Percentiles rank a stretch among this genome's conserved stretches.
These are phyloP conservation scores for Mycena maculata DNA, from an alignment of 768 basidiomycete genomes.

Conservation along the genomic window DNA sequence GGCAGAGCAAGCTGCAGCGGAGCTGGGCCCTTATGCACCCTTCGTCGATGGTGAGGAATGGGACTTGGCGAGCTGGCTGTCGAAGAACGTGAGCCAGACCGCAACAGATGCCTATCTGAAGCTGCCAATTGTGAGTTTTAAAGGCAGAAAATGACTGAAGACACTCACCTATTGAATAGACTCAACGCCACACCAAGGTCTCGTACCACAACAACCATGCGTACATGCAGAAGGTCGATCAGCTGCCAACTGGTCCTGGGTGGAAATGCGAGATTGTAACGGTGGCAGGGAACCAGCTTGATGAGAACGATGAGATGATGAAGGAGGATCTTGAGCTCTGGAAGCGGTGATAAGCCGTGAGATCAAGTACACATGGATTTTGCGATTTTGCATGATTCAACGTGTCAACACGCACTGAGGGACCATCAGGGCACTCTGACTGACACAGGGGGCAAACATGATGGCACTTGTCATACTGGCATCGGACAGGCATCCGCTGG, in stretches of 20 bases:
- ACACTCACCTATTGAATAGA: constrained; percentile 14
- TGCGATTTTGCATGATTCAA: no score
- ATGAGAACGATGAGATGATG: constrained; percentile 21
- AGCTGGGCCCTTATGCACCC: not conserved
- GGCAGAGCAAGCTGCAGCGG: not conserved
- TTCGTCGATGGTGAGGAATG: constrained; percentile 24
- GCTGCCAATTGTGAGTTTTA: not conserved
- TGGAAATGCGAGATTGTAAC: constrained; percentile 36
- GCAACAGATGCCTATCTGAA: constrained; percentile 23
- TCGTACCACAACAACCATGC: constrained; percentile 36
- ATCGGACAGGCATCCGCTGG: no score
- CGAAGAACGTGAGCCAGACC: constrained; percentile 19
- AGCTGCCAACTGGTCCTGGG: constrained; percentile 26
- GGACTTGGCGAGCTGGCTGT: constrained; percentile 25
- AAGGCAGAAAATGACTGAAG: not conserved
- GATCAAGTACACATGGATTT: no score
- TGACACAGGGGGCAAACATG: no score
- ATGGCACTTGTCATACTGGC: no score
- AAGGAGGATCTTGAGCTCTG: not conserved
- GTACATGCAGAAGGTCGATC: constrained; percentile 37
- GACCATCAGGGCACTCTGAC: no score
- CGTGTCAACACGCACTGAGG: no score
- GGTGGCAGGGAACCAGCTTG: constrained; percentile 14
- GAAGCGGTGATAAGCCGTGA: no score
- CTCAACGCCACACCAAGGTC: constrained; percentile 11